phyloP scores from a whole-genome alignment of 495 filamentous ascomycete genomes.

The Lasiosphaeris hirsuta region DNA sequence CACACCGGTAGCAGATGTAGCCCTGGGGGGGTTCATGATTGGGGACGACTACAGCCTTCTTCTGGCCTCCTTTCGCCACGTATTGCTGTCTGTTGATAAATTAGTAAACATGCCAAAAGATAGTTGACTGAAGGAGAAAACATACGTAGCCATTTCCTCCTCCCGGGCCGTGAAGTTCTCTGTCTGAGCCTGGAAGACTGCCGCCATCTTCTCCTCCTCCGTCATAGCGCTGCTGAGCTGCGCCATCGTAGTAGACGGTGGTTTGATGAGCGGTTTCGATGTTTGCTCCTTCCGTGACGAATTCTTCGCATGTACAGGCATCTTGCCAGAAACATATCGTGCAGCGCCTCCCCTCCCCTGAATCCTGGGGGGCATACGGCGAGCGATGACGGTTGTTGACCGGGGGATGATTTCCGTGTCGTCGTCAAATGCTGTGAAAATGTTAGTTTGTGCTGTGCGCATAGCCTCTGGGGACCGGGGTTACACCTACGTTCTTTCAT shows the following conservation, averaged over 20 bases:
- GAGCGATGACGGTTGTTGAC: slow-evolving; percentile 88
- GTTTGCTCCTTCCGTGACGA: slow-evolving; percentile 63
- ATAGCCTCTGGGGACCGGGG: no score
- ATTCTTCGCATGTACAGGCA: slow-evolving; percentile 86
- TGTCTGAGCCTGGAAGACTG: slow-evolving; percentile 79
- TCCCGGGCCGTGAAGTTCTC: slow-evolving; percentile 87
- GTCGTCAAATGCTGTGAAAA: slow-evolving; percentile 79
- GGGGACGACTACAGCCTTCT: slow-evolving; percentile 72
- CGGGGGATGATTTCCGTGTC: slow-evolving; percentile 93
- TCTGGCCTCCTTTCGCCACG: slow-evolving; percentile 48
- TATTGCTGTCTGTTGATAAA: slow-evolving; percentile 46
- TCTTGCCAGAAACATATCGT: slow-evolving; percentile 94
- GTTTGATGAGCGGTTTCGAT: slow-evolving; percentile 51
- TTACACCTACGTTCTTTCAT: slow-evolving; percentile 71
- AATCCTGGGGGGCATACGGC: slow-evolving; percentile 76
- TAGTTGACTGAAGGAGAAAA: slow-evolving; percentile 20
- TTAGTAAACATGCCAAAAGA: slow-evolving; percentile 32
- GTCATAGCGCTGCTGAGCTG: slow-evolving; percentile 71
- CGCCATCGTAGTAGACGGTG: slow-evolving; percentile 52
- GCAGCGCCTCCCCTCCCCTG: slow-evolving; percentile 83
- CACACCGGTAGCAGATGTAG: slow-evolving; percentile 97
- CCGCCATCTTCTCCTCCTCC: slow-evolving; percentile 86
- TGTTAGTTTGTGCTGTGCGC: slow-evolving; percentile 21
- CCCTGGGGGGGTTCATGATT: slow-evolving; percentile 87
- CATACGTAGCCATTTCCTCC: slow-evolving; percentile 89